Evolutionary conservation across 2,329 filamentous ascomycete genomes (phyloP).

Genomic region (Calonectria leucothoes): DNA sequence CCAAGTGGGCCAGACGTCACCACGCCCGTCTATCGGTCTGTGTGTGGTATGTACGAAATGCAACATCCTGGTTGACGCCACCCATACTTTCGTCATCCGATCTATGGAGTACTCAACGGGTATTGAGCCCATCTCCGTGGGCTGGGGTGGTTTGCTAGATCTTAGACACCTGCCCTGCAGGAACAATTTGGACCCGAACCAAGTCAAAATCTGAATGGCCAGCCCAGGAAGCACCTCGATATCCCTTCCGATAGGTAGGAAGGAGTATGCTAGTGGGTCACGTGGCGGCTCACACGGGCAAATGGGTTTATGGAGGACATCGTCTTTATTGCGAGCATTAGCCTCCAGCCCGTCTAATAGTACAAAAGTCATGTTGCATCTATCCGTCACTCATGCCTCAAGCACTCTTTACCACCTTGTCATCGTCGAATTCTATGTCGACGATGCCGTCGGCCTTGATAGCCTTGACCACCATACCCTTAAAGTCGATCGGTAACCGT

Average conservation of each 20-base stretch:
- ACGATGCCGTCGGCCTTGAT: constrained; percentile 93
- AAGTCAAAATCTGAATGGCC: not conserved
- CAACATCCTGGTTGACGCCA: not conserved
- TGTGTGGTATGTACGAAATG: not conserved
- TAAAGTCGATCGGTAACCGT: constrained; percentile 97
- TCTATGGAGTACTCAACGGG: not conserved
- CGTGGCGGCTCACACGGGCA: not conserved
- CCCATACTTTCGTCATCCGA: not conserved
- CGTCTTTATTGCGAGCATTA: constrained; percentile 40
- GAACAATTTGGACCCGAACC: not conserved
- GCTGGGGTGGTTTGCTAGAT: not conserved
- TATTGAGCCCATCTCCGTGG: not conserved
- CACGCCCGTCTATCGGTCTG: not conserved
- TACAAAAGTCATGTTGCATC: constrained; percentile 49
- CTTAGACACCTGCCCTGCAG: constrained; percentile 3
- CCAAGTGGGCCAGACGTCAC: not conserved
- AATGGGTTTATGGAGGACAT: constrained; percentile 29
- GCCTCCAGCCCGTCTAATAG: constrained; percentile 46
- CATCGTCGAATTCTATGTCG: constrained; percentile 87
- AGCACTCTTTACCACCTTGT: constrained; percentile 74
- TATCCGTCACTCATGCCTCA: constrained; percentile 48
- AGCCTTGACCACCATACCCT: constrained; percentile 94
- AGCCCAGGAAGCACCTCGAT: not conserved
- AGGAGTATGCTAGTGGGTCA: not conserved
- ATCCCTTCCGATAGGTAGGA: not conserved